phyloP scores from a whole-genome alignment of 2,329 filamentous ascomycete genomes.

The Gaeumannomyces tritici region DNA sequence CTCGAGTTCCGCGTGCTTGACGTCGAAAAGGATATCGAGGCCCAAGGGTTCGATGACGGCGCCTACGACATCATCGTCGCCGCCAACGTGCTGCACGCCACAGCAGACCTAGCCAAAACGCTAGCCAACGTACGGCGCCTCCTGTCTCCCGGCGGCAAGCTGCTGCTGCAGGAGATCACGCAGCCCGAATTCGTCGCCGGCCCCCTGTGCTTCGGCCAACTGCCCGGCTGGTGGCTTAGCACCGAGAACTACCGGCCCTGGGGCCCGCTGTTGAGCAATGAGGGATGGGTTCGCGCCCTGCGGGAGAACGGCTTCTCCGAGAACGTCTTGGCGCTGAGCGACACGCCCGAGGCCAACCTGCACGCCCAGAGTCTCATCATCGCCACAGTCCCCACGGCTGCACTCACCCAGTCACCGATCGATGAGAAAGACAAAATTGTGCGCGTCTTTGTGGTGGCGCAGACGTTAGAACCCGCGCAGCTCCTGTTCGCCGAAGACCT shows the following conservation, averaged over 20 bases:
- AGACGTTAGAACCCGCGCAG: neutral
- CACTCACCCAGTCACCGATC: constrained; percentile 1
- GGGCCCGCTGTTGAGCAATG: neutral
- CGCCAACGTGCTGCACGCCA: neutral
- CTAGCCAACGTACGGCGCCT: neutral
- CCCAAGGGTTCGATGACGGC: neutral
- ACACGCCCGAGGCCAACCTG: constrained; percentile 5
- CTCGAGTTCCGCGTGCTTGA: neutral
- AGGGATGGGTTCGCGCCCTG: constrained; percentile 6
- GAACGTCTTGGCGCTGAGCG: constrained; percentile 6
- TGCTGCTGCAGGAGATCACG: neutral
- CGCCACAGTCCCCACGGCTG: constrained; percentile 5
- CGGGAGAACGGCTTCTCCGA: constrained; percentile 6
- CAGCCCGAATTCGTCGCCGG: neutral
- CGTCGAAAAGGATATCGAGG: neutral
- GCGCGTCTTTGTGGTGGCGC: constrained; percentile 8
- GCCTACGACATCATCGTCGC: constrained; percentile 1
- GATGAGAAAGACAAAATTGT: constrained; percentile 2
- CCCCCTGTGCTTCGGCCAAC: neutral
- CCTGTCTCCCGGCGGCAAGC: neutral
- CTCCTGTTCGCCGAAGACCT: too few species aligned
- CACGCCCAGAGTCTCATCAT: constrained; percentile 9
- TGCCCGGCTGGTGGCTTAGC: constrained; percentile 1
- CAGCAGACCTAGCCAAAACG: neutral
- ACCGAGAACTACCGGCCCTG: neutral